A percentile compares a stretch with the other conserved stretches of the same genome.
Conservation (phyloP, 2,329 filamentous ascomycete species). For the Aspergillus ochraceoroseus region DNA sequence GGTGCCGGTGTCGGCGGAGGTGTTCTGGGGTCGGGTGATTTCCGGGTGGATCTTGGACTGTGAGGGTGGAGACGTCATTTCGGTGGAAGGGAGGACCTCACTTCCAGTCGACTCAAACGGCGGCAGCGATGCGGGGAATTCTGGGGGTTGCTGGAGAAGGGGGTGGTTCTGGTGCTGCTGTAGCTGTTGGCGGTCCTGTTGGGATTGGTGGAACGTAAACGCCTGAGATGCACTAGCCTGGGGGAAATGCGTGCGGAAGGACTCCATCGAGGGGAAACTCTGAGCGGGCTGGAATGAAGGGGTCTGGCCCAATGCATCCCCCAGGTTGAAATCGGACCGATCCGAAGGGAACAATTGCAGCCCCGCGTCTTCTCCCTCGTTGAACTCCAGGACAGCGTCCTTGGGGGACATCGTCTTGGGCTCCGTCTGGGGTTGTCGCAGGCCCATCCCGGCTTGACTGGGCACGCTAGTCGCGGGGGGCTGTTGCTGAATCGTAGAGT, state of each 20-base stretch:
- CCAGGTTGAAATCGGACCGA: slow-evolving; percentile 50
- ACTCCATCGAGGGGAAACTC: slow-evolving; percentile 41
- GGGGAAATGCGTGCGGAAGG: slow-evolving; percentile 41
- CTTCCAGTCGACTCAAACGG: slow-evolving; percentile 60
- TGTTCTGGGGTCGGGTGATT: slow-evolving; percentile 55
- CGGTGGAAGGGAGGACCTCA: slow-evolving; percentile 38
- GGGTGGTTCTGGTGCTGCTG: slow-evolving; percentile 28
- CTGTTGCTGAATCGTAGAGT: slow-evolving; percentile 33
- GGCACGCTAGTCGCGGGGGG: slow-evolving; percentile 42
- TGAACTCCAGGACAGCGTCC: slow-evolving; percentile 81
- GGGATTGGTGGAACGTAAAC: slow-evolving; percentile 43
- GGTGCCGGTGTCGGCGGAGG: slow-evolving; percentile 72
- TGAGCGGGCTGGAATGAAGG: slow-evolving; percentile 34
- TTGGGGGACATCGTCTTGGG: slow-evolving; percentile 90
- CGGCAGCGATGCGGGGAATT: slow-evolving; percentile 56
- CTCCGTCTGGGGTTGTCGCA: slow-evolving; percentile 38
- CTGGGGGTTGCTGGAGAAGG: slow-evolving; percentile 46
- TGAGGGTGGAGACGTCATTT: slow-evolving; percentile 35
- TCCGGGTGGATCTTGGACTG: slow-evolving; percentile 30
- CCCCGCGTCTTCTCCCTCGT: slow-evolving; percentile 63
- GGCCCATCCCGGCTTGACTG: slow-evolving; percentile 30
- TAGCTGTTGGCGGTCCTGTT: slow-evolving; percentile 23
- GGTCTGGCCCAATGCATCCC: slow-evolving; percentile 35
- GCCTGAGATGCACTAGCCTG: slow-evolving; percentile 47
- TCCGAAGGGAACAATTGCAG: slow-evolving; percentile 63